Percentiles rank a stretch among this genome's conserved stretches.
Conservation (phyloP, 805 yeast genomes). For the Groenewaldozyma tartarivorans region DNA sequence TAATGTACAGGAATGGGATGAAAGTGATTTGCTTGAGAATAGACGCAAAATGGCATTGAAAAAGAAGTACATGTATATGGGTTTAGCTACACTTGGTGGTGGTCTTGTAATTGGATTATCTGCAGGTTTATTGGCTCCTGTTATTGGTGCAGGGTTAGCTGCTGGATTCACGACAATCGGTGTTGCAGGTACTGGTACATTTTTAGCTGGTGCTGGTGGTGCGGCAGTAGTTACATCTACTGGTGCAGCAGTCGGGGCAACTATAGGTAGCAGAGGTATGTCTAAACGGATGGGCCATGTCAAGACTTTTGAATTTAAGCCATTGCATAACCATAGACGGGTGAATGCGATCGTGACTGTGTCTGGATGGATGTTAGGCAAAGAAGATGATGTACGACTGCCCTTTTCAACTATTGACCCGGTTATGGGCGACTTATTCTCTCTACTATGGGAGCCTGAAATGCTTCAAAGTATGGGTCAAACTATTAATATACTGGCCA, state of each 20-base stretch:
- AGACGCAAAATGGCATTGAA: constrained; percentile 59
- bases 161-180: constrained; percentile 96
- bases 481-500: constrained; percentile 85
- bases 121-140: constrained; percentile 94
- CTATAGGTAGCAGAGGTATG: constrained; percentile 82
- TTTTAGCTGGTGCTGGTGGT: constrained; percentile 94
- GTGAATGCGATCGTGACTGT: constrained; percentile 82
- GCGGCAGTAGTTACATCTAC: constrained; percentile 88
- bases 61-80: constrained; percentile 74
- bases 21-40: constrained; percentile 52
- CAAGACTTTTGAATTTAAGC: constrained; percentile 85
- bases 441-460: constrained; percentile 96
- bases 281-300: constrained; percentile 81
- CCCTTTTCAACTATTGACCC: constrained; percentile 97
- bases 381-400: constrained; percentile 87
- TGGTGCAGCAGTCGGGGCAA: constrained; percentile 85
- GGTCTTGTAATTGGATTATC: constrained; percentile 88
- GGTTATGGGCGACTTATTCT: constrained; percentile 91
- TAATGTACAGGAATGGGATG: constrained; percentile 70
- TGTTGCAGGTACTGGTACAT: constrained; percentile 84
- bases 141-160: constrained; percentile 96
- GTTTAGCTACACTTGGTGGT: constrained; percentile 94
- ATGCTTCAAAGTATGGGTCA: constrained; percentile 95
- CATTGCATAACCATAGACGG: constrained; percentile 83
- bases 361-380: constrained; percentile 96